phyloP scores from a whole-genome alignment of 1,284 basidiomycete genomes.

The Rhodotorula sp. region DNA sequence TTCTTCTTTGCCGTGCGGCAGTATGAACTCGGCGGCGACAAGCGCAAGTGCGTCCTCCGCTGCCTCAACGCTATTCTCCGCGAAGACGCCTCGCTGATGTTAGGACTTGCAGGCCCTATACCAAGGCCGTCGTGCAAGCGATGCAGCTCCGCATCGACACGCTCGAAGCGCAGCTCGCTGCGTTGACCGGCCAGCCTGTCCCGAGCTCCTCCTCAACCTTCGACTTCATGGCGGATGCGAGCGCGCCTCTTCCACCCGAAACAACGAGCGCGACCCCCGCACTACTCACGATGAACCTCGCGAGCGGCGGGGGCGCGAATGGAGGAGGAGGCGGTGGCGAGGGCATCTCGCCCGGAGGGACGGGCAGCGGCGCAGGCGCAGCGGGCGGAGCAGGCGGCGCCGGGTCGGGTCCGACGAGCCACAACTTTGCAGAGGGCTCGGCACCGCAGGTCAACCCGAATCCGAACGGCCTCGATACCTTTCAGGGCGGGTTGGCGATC shows the following conservation, averaged over 20 bases:
- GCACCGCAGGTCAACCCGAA: slow-evolving; percentile 11
- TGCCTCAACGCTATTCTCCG: not conserved
- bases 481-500: slow-evolving; percentile 36
- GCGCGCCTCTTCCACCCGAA: not conserved
- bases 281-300: not conserved
- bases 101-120: slow-evolving; percentile 24
- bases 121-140: slow-evolving; percentile 37
- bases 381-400: not conserved
- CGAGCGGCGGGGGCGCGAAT: too few species aligned
- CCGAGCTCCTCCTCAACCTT: not conserved
- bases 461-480: slow-evolving; percentile 23
- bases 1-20: not conserved
- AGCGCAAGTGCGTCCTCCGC: slow-evolving; percentile 16
- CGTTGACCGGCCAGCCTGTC: slow-evolving; percentile 10
- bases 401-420: slow-evolving; percentile 1
- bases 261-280: slow-evolving; percentile 4
- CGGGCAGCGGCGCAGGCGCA: too few species aligned
- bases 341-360: too few species aligned
- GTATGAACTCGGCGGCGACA: slow-evolving; percentile 29
- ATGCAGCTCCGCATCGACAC: slow-evolving; percentile 41
- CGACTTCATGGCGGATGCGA: not conserved
- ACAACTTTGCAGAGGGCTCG: slow-evolving; percentile 2
- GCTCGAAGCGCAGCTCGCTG: slow-evolving; percentile 33
- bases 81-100: not conserved
- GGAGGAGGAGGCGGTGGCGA: too few species aligned